These are phyloP conservation scores for Bolboschoenoplectus hybrid DNA, from an alignment of 202 grass and related monocot species.

Conservation along the genomic window DNA sequence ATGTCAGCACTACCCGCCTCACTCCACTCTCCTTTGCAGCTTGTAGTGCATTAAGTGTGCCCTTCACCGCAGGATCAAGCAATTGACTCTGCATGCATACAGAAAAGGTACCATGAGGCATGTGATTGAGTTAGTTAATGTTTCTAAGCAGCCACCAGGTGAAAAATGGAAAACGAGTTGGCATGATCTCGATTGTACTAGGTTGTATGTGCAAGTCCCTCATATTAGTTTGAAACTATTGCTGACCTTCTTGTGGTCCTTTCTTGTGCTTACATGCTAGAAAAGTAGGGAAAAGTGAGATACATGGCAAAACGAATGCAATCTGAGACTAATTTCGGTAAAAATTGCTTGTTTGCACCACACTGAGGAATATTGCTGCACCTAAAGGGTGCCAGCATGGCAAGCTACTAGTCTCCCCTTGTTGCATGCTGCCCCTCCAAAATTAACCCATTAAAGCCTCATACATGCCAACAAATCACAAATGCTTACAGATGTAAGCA, in stretches of 20 bases:
- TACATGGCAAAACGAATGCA: neutral
- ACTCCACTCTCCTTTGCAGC: slow-evolving; percentile 67
- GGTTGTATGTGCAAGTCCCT: neutral
- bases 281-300: neutral
- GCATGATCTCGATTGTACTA: neutral
- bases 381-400: neutral
- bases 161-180: neutral
- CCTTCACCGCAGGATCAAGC: slow-evolving; percentile 79
- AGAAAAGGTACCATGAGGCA: neutral
- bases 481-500: neutral
- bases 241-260: neutral
- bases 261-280: neutral
- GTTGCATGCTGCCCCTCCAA: neutral
- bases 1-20: slow-evolving; percentile 73
- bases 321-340: neutral
- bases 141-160: neutral
- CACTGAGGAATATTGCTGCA: neutral
- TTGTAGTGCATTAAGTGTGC: slow-evolving; percentile 77
- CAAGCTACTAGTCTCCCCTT: neutral
- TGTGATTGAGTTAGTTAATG: neutral
- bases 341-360: neutral
- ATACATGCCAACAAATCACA: neutral
- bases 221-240: neutral
- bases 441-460: neutral
- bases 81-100: slow-evolving; percentile 56